Conservation (phyloP, 192 early-diverging fungal species). For the Dispira simplex region DNA sequence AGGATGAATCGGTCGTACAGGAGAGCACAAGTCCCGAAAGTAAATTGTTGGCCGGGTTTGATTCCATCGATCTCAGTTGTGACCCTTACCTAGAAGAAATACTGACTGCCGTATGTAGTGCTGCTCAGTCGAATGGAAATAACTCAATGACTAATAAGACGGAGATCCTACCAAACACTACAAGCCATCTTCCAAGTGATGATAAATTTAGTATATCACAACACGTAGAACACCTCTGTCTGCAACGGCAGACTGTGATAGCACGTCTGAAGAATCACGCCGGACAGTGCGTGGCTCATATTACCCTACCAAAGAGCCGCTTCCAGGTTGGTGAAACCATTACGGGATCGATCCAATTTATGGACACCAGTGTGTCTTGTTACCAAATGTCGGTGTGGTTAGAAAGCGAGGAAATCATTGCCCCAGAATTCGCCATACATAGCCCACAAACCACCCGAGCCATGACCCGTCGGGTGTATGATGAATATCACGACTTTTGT, state of each 20-base stretch:
- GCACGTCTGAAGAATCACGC: not conserved
- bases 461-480: not conserved
- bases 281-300: not conserved
- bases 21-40: not conserved
- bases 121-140: not conserved
- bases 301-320: not conserved
- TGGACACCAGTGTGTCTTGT: not conserved
- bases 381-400: conserved; percentile 6
- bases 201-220: not conserved
- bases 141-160: not conserved
- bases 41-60: not conserved
- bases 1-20: not conserved
- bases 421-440: not conserved
- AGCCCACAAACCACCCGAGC: not conserved
- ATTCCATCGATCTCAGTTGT: not conserved
- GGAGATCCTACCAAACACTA: not conserved
- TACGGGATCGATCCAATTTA: not conserved
- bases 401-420: conserved; percentile 5
- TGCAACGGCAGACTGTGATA: not conserved
- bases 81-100: not conserved
- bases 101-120: not conserved
- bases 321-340: conserved; percentile 10
- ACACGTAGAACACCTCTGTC: conserved; percentile 3
- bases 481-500: conserved; percentile 3
- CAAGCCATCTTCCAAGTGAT: not conserved